Base-by-base conservation (phyloP, 2,329 filamentous ascomycete species). In the Gremmenia infestans region DNA sequence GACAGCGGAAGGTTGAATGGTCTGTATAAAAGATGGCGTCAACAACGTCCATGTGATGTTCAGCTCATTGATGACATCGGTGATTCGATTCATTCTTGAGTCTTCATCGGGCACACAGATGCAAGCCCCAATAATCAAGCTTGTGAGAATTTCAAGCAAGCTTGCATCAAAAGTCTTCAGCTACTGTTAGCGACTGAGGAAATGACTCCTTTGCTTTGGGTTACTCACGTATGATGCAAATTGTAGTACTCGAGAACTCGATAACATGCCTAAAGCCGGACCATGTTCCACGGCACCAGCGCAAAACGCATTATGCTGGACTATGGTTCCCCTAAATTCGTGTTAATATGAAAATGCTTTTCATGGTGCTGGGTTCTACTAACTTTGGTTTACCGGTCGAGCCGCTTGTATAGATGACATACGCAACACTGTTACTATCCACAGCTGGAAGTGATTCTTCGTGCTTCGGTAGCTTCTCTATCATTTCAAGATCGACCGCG, bases 51-150 rank as follows among this genome's bases (percentile, higher is more conserved):
- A 64, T 23, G 63, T 70, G 23, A 64, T 58, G 8, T 59, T 48
- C 56, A 63, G 60, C 15, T 48, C 35, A 7, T 60, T 50, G 19
- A 69, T 67, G 5, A 67, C 68, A 25, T 65, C 68, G 4, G 66
- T 63, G 15, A 76, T 63, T 48, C 73, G 64, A 45, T 74, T 72
- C 43, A 73, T 60, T 28, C 71, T 64, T 14, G 72, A 66, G 5
- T 71, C 66, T 28, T 75, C 71, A 0, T 69, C 71, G 1, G 73
- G 72, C 8, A 76, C 67, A 46, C 73, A 76, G 3, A 76, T 64
- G 48, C 69, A 72, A 6, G 70, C 74, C 36, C 74, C 74, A 23
- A 67, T 56, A 19, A 67, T 66, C 11, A 77, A 65, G 2, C 63
- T 56, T 9, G 50, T 54, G 3, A 68, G 52, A 12, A 62, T 75